These are phyloP conservation scores for Tolypocladium cylindrosporum DNA, from an alignment of 2,329 filamentous ascomycete genomes.

Conservation along the genomic window DNA sequence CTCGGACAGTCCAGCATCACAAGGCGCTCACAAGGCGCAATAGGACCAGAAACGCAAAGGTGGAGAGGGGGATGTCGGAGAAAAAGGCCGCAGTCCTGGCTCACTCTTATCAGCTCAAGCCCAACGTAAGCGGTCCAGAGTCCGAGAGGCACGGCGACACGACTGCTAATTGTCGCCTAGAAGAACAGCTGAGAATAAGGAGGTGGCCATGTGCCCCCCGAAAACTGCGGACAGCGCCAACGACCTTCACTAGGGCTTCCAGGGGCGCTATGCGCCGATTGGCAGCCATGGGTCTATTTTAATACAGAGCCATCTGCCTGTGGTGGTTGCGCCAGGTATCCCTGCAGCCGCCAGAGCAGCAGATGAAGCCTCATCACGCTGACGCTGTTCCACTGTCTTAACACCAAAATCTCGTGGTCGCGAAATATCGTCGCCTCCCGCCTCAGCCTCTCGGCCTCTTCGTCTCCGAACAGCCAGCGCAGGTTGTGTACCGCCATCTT, in stretches of 20 bases:
- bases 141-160: background rate
- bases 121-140: background rate
- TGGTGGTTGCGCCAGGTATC: slow-evolving; percentile 29
- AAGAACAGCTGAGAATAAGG: background rate
- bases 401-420: slow-evolving; percentile 30
- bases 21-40: no score
- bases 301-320: background rate
- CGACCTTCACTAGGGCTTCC: background rate
- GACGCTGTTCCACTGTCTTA: slow-evolving; percentile 25
- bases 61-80: background rate
- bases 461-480: slow-evolving; percentile 35
- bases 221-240: background rate
- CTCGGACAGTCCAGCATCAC: no score
- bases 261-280: background rate
- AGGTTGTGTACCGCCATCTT: slow-evolving; percentile 45
- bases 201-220: background rate
- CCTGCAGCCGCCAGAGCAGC: slow-evolving; percentile 49
- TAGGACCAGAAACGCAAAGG: background rate
- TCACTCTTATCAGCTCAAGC: background rate
- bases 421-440: slow-evolving; percentile 21
- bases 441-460: slow-evolving; percentile 30
- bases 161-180: background rate
- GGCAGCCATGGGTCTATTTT: background rate
- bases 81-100: background rate
- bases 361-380: slow-evolving; percentile 35